A percentile compares a stretch with the other conserved stretches of the same genome.
phyloP scores from a whole-genome alignment of 306 rosid species.

The Cucurbita pepo region DNA sequence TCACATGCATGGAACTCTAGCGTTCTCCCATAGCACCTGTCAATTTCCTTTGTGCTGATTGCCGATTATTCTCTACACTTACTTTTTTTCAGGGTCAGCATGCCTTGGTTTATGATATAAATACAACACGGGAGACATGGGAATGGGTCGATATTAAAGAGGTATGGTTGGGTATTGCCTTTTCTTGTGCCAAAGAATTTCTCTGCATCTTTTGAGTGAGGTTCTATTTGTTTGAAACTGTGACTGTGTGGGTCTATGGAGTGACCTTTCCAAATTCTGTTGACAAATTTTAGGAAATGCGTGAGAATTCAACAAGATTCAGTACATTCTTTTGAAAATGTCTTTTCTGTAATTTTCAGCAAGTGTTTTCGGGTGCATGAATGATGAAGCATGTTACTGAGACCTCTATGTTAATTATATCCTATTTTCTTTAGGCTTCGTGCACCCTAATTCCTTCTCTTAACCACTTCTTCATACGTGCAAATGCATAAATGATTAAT shows the following conservation, averaged over 20 bases:
- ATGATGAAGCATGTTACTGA: not conserved
- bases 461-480: not conserved
- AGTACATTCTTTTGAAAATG: not conserved
- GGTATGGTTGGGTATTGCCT: slow-evolving; percentile 13
- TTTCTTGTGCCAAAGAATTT: not conserved
- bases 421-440: not conserved
- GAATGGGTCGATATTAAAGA: slow-evolving; percentile 51
- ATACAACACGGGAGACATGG: slow-evolving; percentile 38
- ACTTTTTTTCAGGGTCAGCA: slow-evolving; percentile 25
- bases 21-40: not conserved
- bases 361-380: not conserved
- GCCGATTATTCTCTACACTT: not conserved
- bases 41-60: not conserved
- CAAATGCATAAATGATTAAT: not conserved
- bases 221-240: not conserved
- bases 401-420: not conserved
- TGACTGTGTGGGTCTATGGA: not conserved
- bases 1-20: not conserved
- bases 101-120: slow-evolving; percentile 44
- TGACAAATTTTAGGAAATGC: not conserved
- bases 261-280: not conserved
- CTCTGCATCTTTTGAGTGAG: not conserved
- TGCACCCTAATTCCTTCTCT: not conserved
- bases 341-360: not conserved
- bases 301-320: not conserved